Conservation (phyloP, 805 yeast genomes). For the Hanseniaspora hatyaiensis region DNA sequence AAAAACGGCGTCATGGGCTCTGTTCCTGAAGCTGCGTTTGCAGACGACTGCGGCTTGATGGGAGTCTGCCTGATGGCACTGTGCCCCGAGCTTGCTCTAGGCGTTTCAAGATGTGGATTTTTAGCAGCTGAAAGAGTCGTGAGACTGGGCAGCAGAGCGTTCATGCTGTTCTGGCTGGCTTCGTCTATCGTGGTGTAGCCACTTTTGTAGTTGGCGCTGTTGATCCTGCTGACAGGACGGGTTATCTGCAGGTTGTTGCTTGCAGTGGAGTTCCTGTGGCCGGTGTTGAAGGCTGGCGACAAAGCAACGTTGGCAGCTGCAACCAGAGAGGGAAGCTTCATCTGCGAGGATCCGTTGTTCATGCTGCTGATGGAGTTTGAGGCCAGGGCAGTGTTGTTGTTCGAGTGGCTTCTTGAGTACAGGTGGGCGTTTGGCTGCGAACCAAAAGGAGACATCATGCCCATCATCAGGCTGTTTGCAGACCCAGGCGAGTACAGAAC, state of each 20-base stretch:
- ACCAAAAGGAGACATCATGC: slow-evolving; percentile 16
- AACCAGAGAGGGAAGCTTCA: slow-evolving; percentile 10
- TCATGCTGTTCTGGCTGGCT: not conserved
- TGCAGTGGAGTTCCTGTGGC: too few relatives aligned
- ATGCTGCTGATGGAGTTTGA: not conserved
- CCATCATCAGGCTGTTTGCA: slow-evolving; percentile 1
- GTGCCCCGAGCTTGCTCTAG: not conserved
- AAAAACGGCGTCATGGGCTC: slow-evolving; percentile 23
- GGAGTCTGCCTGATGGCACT: slow-evolving; percentile 9
- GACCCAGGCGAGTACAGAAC: not conserved
- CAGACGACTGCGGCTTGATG: slow-evolving; percentile 25
- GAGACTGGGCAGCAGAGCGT: slow-evolving; percentile 7
- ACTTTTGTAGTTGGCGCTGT: not conserved
- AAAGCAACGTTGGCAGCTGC: slow-evolving; percentile 11
- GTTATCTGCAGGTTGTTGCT: not conserved
- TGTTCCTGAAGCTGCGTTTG: slow-evolving; percentile 31
- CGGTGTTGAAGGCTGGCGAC: not conserved
- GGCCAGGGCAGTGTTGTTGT: not conserved
- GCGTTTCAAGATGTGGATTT: not conserved
- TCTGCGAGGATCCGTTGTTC: not conserved
- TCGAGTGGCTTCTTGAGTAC: not conserved
- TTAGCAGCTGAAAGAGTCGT: slow-evolving; percentile 5
- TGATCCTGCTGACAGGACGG: not conserved
- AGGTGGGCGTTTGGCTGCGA: not conserved
- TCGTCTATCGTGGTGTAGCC: slow-evolving; percentile 1